Percentiles rank a stretch among this genome's conserved stretches.
Evolutionary conservation across 371 early-diverging fungal species (phyloP).

Genomic region (Mucor sp.): DNA sequence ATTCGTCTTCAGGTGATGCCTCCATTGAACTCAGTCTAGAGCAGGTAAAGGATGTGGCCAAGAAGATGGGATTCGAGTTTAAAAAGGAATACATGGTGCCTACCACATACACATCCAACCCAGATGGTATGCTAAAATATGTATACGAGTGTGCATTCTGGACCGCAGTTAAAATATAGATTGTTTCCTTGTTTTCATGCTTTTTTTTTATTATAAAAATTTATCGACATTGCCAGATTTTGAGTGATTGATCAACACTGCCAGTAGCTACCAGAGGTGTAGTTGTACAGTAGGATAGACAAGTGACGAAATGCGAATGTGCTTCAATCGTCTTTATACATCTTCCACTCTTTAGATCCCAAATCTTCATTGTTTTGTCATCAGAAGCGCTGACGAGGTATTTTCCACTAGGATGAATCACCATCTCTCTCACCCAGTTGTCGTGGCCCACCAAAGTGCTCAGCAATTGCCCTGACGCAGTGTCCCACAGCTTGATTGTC

Average conservation of each 20-base stretch:
- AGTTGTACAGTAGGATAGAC: constrained; percentile 63
- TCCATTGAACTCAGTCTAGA: constrained; percentile 89
- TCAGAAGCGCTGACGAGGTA: constrained; percentile 81
- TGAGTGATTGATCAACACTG: constrained; percentile 77
- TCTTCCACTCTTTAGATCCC: constrained; percentile 87
- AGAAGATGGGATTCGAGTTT: constrained; percentile 73
- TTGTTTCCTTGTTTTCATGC: not conserved
- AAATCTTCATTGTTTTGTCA: constrained; percentile 85
- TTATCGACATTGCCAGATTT: constrained; percentile 70
- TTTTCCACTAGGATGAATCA: constrained; percentile 81
- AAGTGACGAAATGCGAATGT: constrained; percentile 90
- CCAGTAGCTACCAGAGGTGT: constrained; percentile 82
- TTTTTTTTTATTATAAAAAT: not conserved
- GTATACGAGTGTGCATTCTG: constrained; percentile 72
- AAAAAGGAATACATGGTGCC: constrained; percentile 53
- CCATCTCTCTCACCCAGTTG: constrained; percentile 91
- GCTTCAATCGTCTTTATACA: constrained; percentile 83
- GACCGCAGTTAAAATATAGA: constrained; percentile 51
- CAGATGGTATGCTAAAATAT: constrained; percentile 83
- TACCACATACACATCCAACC: constrained; percentile 53
- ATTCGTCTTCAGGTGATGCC: constrained; percentile 65
- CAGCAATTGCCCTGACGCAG: constrained; percentile 68
- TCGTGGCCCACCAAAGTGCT: constrained; percentile 89
- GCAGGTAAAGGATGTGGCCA: constrained; percentile 71
- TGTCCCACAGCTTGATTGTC: constrained; percentile 87